Conservation (phyloP, 2,329 filamentous ascomycete species). For the Thielaviopsis euricoi region DNA sequence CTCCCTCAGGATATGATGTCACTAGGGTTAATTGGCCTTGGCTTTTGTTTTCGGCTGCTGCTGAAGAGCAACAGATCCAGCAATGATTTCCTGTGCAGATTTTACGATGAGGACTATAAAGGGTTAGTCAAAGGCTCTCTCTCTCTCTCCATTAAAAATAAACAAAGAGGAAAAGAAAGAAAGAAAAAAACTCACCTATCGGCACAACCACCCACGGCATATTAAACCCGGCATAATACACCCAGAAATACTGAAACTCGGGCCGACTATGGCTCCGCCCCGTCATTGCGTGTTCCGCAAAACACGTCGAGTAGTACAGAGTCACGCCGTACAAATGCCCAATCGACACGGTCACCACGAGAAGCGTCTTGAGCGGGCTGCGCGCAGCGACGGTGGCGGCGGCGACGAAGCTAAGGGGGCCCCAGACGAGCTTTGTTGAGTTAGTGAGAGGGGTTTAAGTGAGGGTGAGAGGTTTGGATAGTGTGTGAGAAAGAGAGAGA, state of each 20-base stretch:
- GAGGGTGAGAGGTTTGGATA: not conserved
- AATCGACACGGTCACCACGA: conserved; percentile 34
- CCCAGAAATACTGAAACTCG: conserved; percentile 45
- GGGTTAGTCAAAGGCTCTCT: not conserved
- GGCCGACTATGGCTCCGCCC: conserved; percentile 38
- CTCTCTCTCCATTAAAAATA: too few relatives aligned
- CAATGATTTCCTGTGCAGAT: not conserved
- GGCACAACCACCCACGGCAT: conserved; percentile 35
- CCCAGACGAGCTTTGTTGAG: conserved; percentile 33
- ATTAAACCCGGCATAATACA: conserved; percentile 46
- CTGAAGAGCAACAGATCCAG: not conserved
- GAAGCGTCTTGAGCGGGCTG: conserved; percentile 30
- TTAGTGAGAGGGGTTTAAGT: not conserved
- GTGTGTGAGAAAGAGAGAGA: not conserved
- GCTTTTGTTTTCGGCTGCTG: not conserved
- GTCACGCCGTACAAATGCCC: conserved; percentile 45
- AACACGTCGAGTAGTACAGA: conserved; percentile 44
- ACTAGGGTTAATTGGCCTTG: not conserved
- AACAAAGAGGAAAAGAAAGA: not conserved
- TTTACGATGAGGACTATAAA: not conserved
- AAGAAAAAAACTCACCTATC: conserved; percentile 25
- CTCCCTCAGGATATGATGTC: not conserved
- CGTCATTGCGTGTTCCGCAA: conserved; percentile 27
- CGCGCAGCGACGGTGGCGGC: conserved; percentile 27
- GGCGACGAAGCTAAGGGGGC: conserved; percentile 37